A percentile compares a stretch with the other conserved stretches of the same genome.
Conservation (phyloP, 31 red algal species). For the Endocladia muricata region DNA sequence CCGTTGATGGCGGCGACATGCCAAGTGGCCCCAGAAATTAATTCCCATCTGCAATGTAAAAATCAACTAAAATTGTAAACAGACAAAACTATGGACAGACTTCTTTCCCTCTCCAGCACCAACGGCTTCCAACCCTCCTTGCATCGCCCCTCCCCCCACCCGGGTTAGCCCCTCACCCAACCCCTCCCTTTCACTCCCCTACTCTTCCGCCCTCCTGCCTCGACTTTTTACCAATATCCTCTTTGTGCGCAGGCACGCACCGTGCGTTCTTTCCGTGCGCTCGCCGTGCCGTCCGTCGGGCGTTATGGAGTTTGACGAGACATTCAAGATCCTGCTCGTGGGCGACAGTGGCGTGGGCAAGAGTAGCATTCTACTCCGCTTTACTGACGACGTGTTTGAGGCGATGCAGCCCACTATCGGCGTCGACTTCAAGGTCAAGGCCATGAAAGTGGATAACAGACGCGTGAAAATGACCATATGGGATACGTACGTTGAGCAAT, state of each 20-base stretch:
- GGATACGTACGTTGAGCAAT: constrained; percentile 84
- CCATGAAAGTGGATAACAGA: constrained; percentile 69
- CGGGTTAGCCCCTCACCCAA: not conserved
- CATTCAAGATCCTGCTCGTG: constrained; percentile 87
- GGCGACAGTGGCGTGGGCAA: constrained; percentile 92
- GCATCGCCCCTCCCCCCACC: not conserved
- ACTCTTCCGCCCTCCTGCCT: too few species aligned
- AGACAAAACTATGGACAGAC: not conserved
- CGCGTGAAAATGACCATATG: constrained; percentile 92
- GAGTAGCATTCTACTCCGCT: constrained; percentile 81
- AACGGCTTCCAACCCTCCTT: not conserved
- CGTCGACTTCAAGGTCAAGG: constrained; percentile 93
- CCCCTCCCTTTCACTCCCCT: too few species aligned
- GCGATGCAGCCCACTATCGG: constrained; percentile 91
- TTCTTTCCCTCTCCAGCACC: not conserved
- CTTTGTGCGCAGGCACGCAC: not conserved
- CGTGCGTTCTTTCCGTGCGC: too few species aligned
- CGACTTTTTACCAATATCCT: too few species aligned
- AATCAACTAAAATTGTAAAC: not conserved
- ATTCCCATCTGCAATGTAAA: not conserved
- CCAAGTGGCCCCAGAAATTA: not conserved
- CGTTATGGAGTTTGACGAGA: constrained; percentile 68
- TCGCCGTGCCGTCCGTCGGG: not conserved
- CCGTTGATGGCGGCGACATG: too few species aligned
- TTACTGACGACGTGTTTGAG: constrained; percentile 91